Evolutionary conservation across 1,284 basidiomycete genomes (phyloP).

Genomic region (Kwoniella shivajii): DNA sequence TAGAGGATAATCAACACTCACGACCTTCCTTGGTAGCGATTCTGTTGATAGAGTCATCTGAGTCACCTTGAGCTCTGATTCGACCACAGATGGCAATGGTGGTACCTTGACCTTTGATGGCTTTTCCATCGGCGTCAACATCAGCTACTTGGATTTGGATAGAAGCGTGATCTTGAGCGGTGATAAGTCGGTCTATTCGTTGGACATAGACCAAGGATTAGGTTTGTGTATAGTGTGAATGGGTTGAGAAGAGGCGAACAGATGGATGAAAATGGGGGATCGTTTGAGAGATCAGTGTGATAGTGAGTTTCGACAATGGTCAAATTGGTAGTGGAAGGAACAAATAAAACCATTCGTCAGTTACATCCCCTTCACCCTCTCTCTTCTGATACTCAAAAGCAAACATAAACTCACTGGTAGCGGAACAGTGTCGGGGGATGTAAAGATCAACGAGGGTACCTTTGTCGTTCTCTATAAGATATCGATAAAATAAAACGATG

Average conservation of each 20-base stretch:
- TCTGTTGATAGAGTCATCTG: constrained; percentile 95
- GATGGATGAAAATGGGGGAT: not conserved
- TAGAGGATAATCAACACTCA: constrained; percentile 60
- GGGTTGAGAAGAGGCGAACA: not conserved
- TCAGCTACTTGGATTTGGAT: constrained; percentile 95
- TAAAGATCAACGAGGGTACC: constrained; percentile 99
- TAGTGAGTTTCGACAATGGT: too few relatives aligned
- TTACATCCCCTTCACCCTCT: not conserved
- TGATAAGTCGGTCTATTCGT: constrained; percentile 47
- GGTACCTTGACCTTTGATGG: constrained; percentile 76
- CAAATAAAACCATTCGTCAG: not conserved
- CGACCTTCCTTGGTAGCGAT: constrained; percentile 92
- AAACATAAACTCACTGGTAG: constrained; percentile 72
- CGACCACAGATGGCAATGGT: constrained; percentile 93
- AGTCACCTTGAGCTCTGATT: constrained; percentile 92
- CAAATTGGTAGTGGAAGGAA: not conserved
- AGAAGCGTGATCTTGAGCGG: constrained; percentile 98
- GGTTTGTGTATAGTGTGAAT: not conserved
- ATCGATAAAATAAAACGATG: not conserved
- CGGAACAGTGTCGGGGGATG: constrained; percentile 97
- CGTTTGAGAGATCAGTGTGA: too few relatives aligned
- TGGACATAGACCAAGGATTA: not conserved
- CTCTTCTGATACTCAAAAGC: not conserved
- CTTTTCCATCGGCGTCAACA: constrained; percentile 90
- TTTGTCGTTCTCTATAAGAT: constrained; percentile 58